Evolutionary conservation across 768 basidiomycete genomes (phyloP), one percentile per base, ranked within the genome.

Genomic region (Cytidiella melzeri): DNA sequence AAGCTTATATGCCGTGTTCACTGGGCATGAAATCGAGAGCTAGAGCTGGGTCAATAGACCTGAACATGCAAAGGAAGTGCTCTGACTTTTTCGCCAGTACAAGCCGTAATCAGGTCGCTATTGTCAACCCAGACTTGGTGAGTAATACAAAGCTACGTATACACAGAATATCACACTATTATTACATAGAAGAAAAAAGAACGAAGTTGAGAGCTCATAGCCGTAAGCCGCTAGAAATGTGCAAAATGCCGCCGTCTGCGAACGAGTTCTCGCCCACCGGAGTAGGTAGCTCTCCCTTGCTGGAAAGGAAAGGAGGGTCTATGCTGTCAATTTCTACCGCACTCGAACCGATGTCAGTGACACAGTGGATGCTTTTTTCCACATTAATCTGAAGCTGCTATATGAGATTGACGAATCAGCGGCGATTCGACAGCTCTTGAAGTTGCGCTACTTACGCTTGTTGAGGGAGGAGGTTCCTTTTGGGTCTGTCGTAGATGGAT

Each of bases 341-440:
- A 7, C 30, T 15, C 30, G 30, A 15, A 15, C 9, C 9, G 23
- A 23, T 11, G 45, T 61, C 60, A 13, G 56, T 49, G n/a, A 47
- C 56, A 43, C 52, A 57, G 38, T 63, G 56, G 24, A 55, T 44
- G 2, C 42, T 48, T 47, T 55, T 55, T 38, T 55, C 54, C 19
- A 55, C 50, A 13, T 18, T 51, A 23, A 55, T 47, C 19, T 51
- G 50, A 3, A 55, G 37, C 50, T 55, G 39, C 6, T 7, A n/a
- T n/a, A n/a, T n/a, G n/a, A n/a, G n/a, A n/a, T n/a, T n/a, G n/a
- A n/a, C n/a, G 30, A 34, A 15, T 7, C 15, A 34, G 30, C 15
- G 40, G 18, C 18, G 7, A 34, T 7, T 34, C 15, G 15, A n/a
- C n/a, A n/a, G n/a, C 15, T 7, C 30, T 34, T 34, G 7, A 15